Conservation (phyloP, 208 protist genomes). For the Strigomonas oncopelti region DNA sequence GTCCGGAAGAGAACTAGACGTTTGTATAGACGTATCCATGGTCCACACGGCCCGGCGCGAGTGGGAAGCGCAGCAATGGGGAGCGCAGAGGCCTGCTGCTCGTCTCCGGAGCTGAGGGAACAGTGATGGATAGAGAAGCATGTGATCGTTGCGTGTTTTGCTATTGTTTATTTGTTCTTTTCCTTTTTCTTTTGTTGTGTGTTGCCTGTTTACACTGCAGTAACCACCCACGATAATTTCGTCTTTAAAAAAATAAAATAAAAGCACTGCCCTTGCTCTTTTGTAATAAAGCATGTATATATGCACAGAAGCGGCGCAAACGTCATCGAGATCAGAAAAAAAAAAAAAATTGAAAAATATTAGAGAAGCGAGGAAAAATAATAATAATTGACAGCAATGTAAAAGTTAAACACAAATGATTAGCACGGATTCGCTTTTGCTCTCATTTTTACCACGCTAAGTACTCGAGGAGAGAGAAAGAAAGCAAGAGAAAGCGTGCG, state of each 20-base stretch:
- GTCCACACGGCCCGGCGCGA: slow-evolving; percentile 3
- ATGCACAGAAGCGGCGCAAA: background rate
- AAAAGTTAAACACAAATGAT: too few species aligned
- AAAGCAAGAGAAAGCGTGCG: background rate
- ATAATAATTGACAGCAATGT: too few species aligned
- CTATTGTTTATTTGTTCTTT: slow-evolving; percentile 1
- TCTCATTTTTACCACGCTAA: too few species aligned
- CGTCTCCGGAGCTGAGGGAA: background rate
- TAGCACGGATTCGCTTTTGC: too few species aligned
- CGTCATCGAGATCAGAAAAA: background rate
- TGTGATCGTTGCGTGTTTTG: background rate
- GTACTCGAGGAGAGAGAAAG: slow-evolving; percentile 11
- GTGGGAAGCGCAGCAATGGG: background rate
- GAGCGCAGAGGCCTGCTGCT: background rate
- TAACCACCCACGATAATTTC: too few species aligned
- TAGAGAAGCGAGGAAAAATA: background rate
- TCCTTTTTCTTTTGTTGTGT: background rate
- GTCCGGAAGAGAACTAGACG: background rate
- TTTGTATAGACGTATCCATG: background rate
- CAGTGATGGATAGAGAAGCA: background rate
- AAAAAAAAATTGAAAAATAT: background rate
- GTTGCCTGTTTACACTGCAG: too few species aligned
- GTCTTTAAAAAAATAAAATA: background rate
- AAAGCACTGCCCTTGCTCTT: background rate
- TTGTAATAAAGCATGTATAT: background rate